Evolutionary conservation across 768 basidiomycete genomes (phyloP).

Genomic region (Ramaria sp.): DNA sequence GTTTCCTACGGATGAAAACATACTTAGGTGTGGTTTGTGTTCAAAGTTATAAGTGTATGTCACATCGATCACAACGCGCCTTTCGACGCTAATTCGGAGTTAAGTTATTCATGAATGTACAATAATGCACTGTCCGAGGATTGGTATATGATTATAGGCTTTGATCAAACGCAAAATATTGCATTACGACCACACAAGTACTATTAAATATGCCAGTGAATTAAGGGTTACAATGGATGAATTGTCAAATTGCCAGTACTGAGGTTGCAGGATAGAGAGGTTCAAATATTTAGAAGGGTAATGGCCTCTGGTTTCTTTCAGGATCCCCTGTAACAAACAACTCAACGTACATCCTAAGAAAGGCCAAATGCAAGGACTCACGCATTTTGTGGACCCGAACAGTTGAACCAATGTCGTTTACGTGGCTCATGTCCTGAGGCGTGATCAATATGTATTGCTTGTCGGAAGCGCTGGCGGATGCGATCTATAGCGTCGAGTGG

Average conservation of each 20-base stretch:
- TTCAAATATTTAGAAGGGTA: neutral
- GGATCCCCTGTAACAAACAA: neutral
- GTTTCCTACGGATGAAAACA: too few species aligned
- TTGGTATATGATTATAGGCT: too few species aligned
- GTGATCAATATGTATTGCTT: conserved; percentile 95
- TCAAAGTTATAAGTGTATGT: too few species aligned
- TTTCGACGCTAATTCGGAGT: too few species aligned
- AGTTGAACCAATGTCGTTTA: conserved; percentile 45
- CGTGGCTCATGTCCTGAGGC: conserved; percentile 83
- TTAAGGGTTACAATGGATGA: too few species aligned
- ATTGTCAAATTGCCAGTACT: neutral
- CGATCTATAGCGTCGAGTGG: conserved; percentile 41
- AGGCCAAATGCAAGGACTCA: neutral
- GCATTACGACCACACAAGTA: too few species aligned
- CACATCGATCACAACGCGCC: too few species aligned
- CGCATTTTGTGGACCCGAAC: conserved; percentile 68
- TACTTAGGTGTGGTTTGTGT: too few species aligned
- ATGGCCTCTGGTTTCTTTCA: conserved; percentile 6
- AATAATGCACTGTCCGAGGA: too few species aligned
- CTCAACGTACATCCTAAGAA: neutral
- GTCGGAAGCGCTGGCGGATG: conserved; percentile 78
- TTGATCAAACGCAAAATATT: too few species aligned
- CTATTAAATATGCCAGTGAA: too few species aligned
- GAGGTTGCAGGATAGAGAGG: neutral
- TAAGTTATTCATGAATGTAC: too few species aligned